Percentiles rank a stretch among this genome's conserved stretches.
Conservation (phyloP, 1,284 basidiomycete genomes). For the Ceratobasidium sp. region DNA sequence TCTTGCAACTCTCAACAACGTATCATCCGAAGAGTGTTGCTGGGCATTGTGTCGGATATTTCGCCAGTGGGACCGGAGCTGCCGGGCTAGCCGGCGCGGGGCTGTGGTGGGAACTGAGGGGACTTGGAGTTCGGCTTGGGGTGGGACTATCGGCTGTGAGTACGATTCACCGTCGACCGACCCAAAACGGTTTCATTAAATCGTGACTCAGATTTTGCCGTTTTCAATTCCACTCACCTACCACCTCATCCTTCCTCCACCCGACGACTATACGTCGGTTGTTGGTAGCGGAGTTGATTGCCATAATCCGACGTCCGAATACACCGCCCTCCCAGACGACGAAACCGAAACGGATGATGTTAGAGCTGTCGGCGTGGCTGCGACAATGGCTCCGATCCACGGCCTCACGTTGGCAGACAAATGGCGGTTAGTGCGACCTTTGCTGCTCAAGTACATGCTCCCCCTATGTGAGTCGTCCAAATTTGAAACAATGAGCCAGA, state of each 20-base stretch:
- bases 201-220: slow-evolving; percentile 74
- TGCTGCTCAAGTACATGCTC: slow-evolving; percentile 83
- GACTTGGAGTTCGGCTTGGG: slow-evolving; percentile 85
- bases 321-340: slow-evolving; percentile 61
- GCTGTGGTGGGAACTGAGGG: slow-evolving; percentile 94
- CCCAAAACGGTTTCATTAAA: background rate
- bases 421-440: slow-evolving; percentile 78
- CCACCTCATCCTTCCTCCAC: slow-evolving; percentile 78
- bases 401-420: slow-evolving; percentile 79
- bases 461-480: slow-evolving; percentile 75
- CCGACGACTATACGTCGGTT: slow-evolving; percentile 62
- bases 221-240: slow-evolving; percentile 81
- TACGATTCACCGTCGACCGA: background rate
- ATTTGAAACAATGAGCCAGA: background rate
- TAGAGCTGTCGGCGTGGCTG: slow-evolving; percentile 4
- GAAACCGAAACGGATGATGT: slow-evolving; percentile 53
- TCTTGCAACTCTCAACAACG: slow-evolving; percentile 92
- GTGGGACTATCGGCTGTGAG: slow-evolving; percentile 84
- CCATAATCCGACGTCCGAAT: slow-evolving; percentile 32
- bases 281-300: slow-evolving; percentile 21
- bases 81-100: slow-evolving; percentile 94
- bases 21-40: slow-evolving; percentile 78
- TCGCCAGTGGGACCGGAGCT: slow-evolving; percentile 93
- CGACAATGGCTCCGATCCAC: slow-evolving; percentile 55
- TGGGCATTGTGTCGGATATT: slow-evolving; percentile 82